Evolutionary conservation across 2,329 filamentous ascomycete genomes (phyloP).

Genomic region (Bertia moriformis): DNA sequence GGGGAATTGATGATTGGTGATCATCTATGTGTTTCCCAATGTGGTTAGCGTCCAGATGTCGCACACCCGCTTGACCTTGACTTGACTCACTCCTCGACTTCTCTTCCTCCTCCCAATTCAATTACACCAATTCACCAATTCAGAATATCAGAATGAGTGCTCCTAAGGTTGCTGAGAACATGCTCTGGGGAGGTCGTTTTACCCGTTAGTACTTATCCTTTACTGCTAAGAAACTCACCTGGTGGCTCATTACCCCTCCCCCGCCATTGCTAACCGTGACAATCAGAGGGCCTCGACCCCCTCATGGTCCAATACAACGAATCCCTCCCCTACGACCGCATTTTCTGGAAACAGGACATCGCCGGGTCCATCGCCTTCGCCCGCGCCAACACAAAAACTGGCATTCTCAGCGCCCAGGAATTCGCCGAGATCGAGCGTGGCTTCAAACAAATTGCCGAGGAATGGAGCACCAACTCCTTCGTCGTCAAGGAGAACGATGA

Average conservation of each 20-base stretch:
- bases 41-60: too few species aligned
- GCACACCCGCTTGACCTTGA: too few species aligned
- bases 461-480: slow-evolving; percentile 18
- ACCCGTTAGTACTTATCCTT: slow-evolving; percentile 26
- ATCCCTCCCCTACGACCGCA: slow-evolving; percentile 53
- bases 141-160: not conserved
- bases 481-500: slow-evolving; percentile 18
- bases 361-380: slow-evolving; percentile 54
- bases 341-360: slow-evolving; percentile 55
- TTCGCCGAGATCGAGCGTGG: slow-evolving; percentile 52
- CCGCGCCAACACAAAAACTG: slow-evolving; percentile 48
- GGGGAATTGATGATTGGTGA: too few species aligned
- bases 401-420: slow-evolving; percentile 48
- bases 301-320: slow-evolving; percentile 60
- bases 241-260: not conserved
- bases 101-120: too few species aligned
- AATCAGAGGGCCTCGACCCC: slow-evolving; percentile 48
- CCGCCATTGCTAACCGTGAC: not conserved
- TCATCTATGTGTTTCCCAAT: too few species aligned
- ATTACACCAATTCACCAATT: slow-evolving; percentile 1
- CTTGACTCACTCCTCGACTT: too few species aligned
- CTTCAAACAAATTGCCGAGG: slow-evolving; percentile 26
- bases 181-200: slow-evolving; percentile 48
- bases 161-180: slow-evolving; percentile 9
- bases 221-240: slow-evolving; percentile 5